Conservation (phyloP, 2,329 filamentous ascomycete species). For the Periconia sp. region DNA sequence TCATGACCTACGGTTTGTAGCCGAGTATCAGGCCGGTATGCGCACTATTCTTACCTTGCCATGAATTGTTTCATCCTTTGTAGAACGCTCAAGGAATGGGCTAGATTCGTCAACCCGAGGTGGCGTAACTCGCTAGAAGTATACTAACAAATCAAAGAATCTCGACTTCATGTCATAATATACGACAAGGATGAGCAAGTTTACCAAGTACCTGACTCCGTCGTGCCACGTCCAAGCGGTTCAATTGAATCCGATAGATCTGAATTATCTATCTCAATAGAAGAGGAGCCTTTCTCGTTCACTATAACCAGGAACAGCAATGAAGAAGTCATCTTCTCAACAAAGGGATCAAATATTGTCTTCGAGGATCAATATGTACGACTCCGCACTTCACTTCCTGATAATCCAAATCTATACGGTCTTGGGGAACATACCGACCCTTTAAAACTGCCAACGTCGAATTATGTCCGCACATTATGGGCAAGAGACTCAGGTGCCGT, state of each 20-base stretch:
- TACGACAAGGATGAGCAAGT: conserved; percentile 71
- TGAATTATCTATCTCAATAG: conserved; percentile 60
- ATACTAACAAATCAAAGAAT: conserved; percentile 50
- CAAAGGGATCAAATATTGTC: conserved; percentile 68
- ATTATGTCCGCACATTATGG: conserved; percentile 75
- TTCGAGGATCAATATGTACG: conserved; percentile 80
- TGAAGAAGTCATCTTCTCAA: conserved; percentile 70
- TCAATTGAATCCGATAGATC: conserved; percentile 40
- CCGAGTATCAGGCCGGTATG: conserved; percentile 66
- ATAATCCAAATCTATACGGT: conserved; percentile 74
- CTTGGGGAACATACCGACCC: conserved; percentile 78
- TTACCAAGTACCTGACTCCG: conserved; percentile 74
- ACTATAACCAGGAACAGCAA: conserved; percentile 63
- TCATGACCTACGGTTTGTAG: conserved; percentile 59
- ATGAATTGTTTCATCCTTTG: too few relatives aligned
- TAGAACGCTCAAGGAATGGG: too few relatives aligned
- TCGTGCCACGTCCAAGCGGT: conserved; percentile 66
- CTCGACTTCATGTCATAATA: conserved; percentile 74
- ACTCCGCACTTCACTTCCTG: conserved; percentile 71
- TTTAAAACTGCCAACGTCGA: conserved; percentile 69
- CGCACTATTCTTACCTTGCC: too few relatives aligned
- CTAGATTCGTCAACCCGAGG: too few relatives aligned
- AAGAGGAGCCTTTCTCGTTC: conserved; percentile 70
- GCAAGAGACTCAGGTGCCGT: conserved; percentile 68
- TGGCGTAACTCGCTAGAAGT: too few relatives aligned